Base-by-base conservation (phyloP, 1,284 basidiomycete genomes). In the Moesziomyces sp. region DNA sequence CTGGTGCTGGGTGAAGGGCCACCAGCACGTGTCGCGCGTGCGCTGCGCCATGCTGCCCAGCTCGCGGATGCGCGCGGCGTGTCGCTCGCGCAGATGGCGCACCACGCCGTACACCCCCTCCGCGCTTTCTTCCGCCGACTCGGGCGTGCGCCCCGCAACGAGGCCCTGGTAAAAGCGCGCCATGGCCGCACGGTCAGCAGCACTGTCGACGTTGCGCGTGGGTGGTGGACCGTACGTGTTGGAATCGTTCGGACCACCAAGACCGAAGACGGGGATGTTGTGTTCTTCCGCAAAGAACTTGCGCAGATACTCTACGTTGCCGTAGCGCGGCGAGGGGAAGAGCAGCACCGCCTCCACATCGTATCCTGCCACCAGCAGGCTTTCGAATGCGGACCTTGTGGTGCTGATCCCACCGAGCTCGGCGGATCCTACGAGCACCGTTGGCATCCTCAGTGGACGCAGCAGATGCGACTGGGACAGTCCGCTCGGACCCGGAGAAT, bases 1-100 rank as follows among this genome's bases (percentile, higher is more conserved):
- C n/a, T 60, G 56, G 44, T 99, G 96, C 82, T 99, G 96, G 1
- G 95, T 93, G 83, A 98, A 98, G 0, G 96, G 96, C 94, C 94
- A 99, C 96, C 96, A 98, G 57, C 97, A 88, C 0, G 88, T 88
- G 54, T 93, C 88, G 50, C 92, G 85, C 0, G 94, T 91, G 30
- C 95, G 88, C 14, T 87, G 85, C 1, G 93, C 90, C 90, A 97
- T 93, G 0, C 90, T 89, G 46, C 89, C 87, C 4, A 98, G 87
- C 46, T 92, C 89, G 3, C 87, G 80, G 9, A 97, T 84, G 11
- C 95, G 88, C 34, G 83, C 76, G 0, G 81, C 64, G 83, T 98
- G 95, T 24, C 87, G 85, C 4, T 84, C 58, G 70, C 93, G 90
- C 13, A 98, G 86, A 75, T 90, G 87, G 1, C 86, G 83, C 10